A percentile compares a stretch with the other conserved stretches of the same genome.
phyloP scores from a whole-genome alignment of 2,329 filamentous ascomycete genomes.

The Penicillium fuscoglaucum region DNA sequence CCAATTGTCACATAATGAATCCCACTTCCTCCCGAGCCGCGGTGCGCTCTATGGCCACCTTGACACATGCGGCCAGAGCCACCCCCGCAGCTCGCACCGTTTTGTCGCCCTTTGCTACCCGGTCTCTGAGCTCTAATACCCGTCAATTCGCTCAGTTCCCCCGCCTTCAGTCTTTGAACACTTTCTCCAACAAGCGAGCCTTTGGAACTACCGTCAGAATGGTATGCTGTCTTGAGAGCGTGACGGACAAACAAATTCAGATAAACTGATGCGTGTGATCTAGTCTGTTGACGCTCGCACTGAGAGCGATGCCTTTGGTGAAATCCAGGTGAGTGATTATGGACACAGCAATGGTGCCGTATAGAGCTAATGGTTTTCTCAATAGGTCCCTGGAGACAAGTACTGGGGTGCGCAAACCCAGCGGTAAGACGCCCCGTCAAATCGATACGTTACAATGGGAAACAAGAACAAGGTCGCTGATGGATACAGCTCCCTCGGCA shows the following conservation, averaged over 20 bases:
- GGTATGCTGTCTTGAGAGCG: conserved; percentile 27
- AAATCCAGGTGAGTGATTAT: conserved; percentile 64
- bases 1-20: conserved; percentile 36
- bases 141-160: conserved; percentile 35
- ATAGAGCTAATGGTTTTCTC: conserved; percentile 18
- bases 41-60: conserved; percentile 39
- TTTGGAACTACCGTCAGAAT: conserved; percentile 42
- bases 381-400: conserved; percentile 75
- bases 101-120: conserved; percentile 28
- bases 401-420: conserved; percentile 99
- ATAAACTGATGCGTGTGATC: conserved; percentile 9
- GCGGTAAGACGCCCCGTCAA: conserved; percentile 52
- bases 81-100: conserved; percentile 38
- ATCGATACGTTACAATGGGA: conserved; percentile 1
- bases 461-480: conserved; percentile 22
- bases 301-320: conserved; percentile 97
- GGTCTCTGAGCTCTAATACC: conserved; percentile 35
- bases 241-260: neutral
- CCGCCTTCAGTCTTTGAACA: conserved; percentile 37
- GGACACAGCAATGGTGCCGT: neutral
- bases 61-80: conserved; percentile 39
- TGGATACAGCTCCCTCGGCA: conserved; percentile 69
- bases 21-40: conserved; percentile 38
- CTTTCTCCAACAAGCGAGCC: conserved; percentile 32
- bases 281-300: conserved; percentile 62